Evolutionary conservation across 345 rosid genomes (phyloP), one percentile per base, ranked within the genome.

Genomic region (Hibiscus trionum): DNA sequence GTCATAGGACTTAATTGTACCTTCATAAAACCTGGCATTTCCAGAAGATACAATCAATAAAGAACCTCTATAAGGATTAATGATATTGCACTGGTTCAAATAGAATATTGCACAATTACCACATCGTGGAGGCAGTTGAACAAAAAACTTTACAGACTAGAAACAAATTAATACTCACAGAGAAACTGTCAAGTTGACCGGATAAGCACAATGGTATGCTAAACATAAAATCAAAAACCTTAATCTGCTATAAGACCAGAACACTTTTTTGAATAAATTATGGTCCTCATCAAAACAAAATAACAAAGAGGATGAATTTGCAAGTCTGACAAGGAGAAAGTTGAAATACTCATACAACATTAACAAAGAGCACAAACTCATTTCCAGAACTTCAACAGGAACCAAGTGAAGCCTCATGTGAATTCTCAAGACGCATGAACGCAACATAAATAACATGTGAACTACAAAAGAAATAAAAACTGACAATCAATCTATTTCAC

Each of bases 1-100:
- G 76, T 92, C 97, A 73, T 90, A 90, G 63, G 99, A 92, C 80
- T 95, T 95, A 24, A 92, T 65, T 3, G 94, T 92, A 78, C 99
- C 97, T 75, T 81, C 89, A 85, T 95, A 95, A 82, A 90, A 95
- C 90, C 99, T 95, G 86, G 77, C 67, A 26, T 78, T 75, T 69
- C 61, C 61, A 79, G 65, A 52, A 66, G 63, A 74, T 75, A 39
- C 53, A 58, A 50, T 73, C 61, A 80, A 37, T 52, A 49, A 14
- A 57, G 56, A 29, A 72, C 35, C 49, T 47, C 31, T 11, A 66
- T 26, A 11, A 66, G 4, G 57, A 50, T 15, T 47, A 21, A 49
- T 15, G 44, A 50, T n/a, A 50, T 29, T 27, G 58, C 58, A 66
- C 37, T 33, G 15, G 21, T 66, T 66, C 19, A 66, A 46, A 46